phyloP scores from a whole-genome alignment of 2,329 filamentous ascomycete species.

The Nigrospora oryzae region DNA sequence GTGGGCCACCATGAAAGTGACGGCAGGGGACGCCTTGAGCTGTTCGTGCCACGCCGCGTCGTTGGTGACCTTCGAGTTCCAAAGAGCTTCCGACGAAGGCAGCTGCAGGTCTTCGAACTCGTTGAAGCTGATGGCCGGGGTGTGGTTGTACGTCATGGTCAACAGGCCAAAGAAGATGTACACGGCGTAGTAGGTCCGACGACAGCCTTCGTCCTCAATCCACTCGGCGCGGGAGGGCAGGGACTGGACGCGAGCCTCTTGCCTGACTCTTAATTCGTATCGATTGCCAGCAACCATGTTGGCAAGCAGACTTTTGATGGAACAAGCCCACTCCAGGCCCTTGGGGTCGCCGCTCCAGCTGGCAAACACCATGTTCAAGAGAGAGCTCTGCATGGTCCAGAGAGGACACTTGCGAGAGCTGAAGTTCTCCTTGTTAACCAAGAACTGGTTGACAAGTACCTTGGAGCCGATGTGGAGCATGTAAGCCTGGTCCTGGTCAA shows the following conservation, averaged over 20 bases:
- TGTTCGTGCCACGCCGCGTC: constrained; percentile 79
- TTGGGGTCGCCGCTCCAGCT: constrained; percentile 99
- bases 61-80: constrained; percentile 77
- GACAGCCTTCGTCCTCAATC: constrained; percentile 94
- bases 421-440: constrained; percentile 98
- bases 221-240: constrained; percentile 78
- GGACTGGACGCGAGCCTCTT: constrained; percentile 72
- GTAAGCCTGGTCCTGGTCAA: constrained; percentile 94
- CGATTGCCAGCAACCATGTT: constrained; percentile 98
- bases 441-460: constrained; percentile 90
- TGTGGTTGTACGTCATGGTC: constrained; percentile 95
- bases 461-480: constrained; percentile 97
- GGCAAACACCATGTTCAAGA: constrained; percentile 97
- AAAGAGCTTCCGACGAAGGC: constrained; percentile 87
- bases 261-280: constrained; percentile 90
- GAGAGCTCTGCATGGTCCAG: constrained; percentile 96
- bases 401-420: constrained; percentile 94
- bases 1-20: constrained; percentile 89
- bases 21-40: constrained; percentile 59
- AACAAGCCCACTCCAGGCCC: constrained; percentile 96
- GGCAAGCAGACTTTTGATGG: constrained; percentile 93
- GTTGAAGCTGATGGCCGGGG: constrained; percentile 94
- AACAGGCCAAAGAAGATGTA: constrained; percentile 98
- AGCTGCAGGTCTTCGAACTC: constrained; percentile 91
- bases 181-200: constrained; percentile 94